phyloP scores from a whole-genome alignment of 345 rosid genomes.

The Litchi chinensis region DNA sequence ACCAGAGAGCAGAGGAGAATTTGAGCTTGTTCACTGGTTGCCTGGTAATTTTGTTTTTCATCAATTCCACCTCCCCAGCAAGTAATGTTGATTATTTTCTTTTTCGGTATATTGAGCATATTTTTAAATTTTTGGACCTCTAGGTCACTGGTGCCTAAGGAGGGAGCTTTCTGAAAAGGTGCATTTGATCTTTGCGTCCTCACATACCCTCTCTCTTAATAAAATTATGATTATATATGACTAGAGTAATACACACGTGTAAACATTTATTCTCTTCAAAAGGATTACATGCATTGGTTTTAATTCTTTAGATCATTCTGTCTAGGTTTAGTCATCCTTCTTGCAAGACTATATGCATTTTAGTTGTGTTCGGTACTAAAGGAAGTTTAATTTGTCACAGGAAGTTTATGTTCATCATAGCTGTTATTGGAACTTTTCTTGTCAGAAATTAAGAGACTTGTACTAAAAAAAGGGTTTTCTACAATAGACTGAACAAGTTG shows the following conservation, averaged over 20 bases:
- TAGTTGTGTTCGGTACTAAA: background rate
- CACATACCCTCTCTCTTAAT: background rate
- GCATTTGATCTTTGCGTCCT: conserved; percentile 11
- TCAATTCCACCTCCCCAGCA: background rate
- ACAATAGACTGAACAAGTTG: no score
- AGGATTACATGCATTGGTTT: background rate
- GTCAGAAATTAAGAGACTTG: no score
- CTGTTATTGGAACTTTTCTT: no score
- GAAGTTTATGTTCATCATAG: background rate
- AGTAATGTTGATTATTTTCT: background rate
- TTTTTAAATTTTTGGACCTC: conserved; percentile 12
- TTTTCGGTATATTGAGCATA: background rate
- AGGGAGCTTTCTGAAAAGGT: conserved; percentile 11
- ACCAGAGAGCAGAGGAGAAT: conserved; percentile 11
- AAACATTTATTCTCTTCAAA: background rate
- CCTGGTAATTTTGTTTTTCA: conserved; percentile 25
- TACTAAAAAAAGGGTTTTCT: no score
- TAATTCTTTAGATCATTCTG: background rate
- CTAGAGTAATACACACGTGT: background rate
- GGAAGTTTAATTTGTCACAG: no score
- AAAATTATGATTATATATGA: background rate
- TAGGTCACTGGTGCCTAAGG: conserved; percentile 22
- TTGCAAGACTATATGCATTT: background rate
- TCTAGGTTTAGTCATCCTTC: background rate
- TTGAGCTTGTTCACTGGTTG: conserved; percentile 18